Evolutionary conservation across 2,329 filamentous ascomycete genomes (phyloP), one percentile per base, ranked within the genome.

Genomic region (Aaosphaeria pasadenensis): DNA sequence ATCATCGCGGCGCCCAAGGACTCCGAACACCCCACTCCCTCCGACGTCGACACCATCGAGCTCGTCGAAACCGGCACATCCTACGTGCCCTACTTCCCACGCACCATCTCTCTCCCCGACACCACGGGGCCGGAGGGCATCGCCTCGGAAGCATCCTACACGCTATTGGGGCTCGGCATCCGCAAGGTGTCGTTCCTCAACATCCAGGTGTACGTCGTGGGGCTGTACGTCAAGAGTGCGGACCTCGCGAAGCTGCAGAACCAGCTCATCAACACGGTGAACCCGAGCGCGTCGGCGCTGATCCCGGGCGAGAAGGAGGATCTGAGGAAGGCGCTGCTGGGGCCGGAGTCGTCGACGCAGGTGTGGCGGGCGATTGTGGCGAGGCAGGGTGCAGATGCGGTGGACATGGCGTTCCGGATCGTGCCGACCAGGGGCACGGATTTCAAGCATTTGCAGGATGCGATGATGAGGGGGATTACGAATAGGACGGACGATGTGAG

Each of bases 131-230:
- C 62, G 4, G 62, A 62, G 42, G 49, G 45, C 13, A 42, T 61
- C 6, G 39, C 43, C 38, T 58, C 50, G 39, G 65, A 69, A 11
- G 71, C 72, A n/a, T 79, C 96, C 60, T 97, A 96, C 69, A 91
- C 90, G 24, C 79, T 97, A 0, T 81, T 97, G 5, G 94, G 94
- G 0, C 74, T 96, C 5, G 94, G 94, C 13, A 86, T 95, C 53
- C 83, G 94, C 47, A 91, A 87, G 1, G 94, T 99, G 31, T 95
- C 88, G 28, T 96, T 97, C 70, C 74, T 97, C 40, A 77, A 83
- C 43, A 90, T 99, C 40, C 86, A 96, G 68, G 94, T 99, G 45
- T 99, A 99, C 73, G 88, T 97, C 13, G 88, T 96, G 0, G 94
- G 92, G 11, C 83, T 95, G 60, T 99, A 99, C 74, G 80, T 97